Base-by-base conservation (phyloP, 169 alveolate species). In the Babesia gibsoni region DNA sequence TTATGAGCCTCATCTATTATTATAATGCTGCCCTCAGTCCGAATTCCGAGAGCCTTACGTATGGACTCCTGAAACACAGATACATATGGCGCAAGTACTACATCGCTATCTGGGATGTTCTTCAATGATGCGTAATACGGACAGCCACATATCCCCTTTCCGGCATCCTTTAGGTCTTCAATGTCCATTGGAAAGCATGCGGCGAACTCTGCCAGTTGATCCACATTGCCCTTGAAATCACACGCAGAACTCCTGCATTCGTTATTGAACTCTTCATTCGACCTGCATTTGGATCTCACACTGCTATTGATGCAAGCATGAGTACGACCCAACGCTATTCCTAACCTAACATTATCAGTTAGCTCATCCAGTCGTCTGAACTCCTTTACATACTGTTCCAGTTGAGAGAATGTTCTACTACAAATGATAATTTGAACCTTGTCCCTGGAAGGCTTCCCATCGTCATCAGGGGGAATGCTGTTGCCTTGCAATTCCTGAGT, bases 1-100 rank as follows among this genome's bases (percentile, higher is more conserved):
- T 96, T 96, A 78, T 96, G 99, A 9, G 97, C 99, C 68, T 96
- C 99, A 78, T 96, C 99, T 43, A 96, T 88, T 32, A 96, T 92
- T 27, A 96, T 69, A 14, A 95, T 82, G 50, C 92, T 67, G 52
- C 92, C 90, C 32, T 90, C 86, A 23, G 93, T 61, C 42, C 84
- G 70, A 9, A 96, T 53, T 29, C 88, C 85, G 53, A 90, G 52
- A 37, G 80, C 70, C 52, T 89, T 82, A 46, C 96, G 74, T 22
- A 93, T 66, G 49, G 91, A 85, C 50, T 84, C 87, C 59, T 86
- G 94, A 30, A 96, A 56, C 7, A 96, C 67, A 67, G 92, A 94
- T 53, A 93, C 90, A 78, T 95, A 96, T 5, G 99, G 98, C 25
- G 93, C 79, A 20, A 96, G 79, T 9, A 94, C 89, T 5, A 96